phyloP scores from a whole-genome alignment of 305 asterid species.

The Fraxinus floribunda region DNA sequence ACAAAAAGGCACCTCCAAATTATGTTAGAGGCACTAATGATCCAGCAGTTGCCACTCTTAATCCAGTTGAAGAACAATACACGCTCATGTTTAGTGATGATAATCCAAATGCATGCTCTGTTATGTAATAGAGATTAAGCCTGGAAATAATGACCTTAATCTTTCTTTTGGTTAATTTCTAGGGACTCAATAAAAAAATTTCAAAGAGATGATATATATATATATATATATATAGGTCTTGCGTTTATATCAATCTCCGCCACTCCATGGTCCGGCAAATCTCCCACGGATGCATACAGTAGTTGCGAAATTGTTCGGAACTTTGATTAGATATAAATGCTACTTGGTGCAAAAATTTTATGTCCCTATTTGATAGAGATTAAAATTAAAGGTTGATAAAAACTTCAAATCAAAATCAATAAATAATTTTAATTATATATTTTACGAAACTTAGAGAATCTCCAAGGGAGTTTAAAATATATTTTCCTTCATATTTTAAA shows the following conservation, averaged over 20 bases:
- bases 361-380: too few species aligned
- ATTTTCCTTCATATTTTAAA: too few species aligned
- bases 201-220: background rate
- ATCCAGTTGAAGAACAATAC: constrained; percentile 68
- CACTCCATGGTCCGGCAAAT: background rate
- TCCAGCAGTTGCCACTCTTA: constrained; percentile 64
- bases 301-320: background rate
- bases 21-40: constrained; percentile 56
- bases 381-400: too few species aligned
- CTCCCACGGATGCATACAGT: background rate
- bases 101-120: constrained; percentile 65
- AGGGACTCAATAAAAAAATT: background rate
- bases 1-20: constrained; percentile 81
- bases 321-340: background rate
- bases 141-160: background rate
- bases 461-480: too few species aligned
- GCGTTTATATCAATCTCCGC: background rate
- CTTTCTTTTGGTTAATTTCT: background rate
- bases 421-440: too few species aligned
- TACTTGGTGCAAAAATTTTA: background rate
- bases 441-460: too few species aligned
- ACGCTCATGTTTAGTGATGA: constrained; percentile 79
- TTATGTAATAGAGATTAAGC: constrained; percentile 49
- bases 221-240: background rate
- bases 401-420: too few species aligned